Percentiles rank a stretch among this genome's conserved stretches.
Evolutionary conservation across 2,329 filamentous ascomycete genomes (phyloP).

Genomic region (Ophiostoma himal-ulmi): DNA sequence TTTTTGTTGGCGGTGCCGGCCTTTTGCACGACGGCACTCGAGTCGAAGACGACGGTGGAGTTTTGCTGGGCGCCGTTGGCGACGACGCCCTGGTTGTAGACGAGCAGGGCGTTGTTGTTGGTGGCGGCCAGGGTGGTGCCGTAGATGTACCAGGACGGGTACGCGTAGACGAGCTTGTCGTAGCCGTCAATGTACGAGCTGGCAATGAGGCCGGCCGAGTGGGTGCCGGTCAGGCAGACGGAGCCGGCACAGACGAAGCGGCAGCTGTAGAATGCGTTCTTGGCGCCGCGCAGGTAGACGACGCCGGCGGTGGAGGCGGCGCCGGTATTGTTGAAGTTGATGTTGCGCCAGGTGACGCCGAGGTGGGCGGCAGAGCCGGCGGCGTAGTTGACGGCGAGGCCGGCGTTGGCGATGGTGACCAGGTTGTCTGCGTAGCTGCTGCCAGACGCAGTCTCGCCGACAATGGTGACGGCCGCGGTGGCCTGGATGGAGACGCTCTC

Average conservation of each 20-base stretch:
- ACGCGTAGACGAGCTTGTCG: slow-evolving; percentile 40
- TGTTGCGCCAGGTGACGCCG: slow-evolving; percentile 32
- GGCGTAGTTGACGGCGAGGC: slow-evolving; percentile 20
- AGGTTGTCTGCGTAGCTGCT: slow-evolving; percentile 16
- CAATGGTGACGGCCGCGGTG: slow-evolving; percentile 9
- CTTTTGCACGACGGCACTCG: slow-evolving; percentile 35
- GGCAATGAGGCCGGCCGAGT: slow-evolving; percentile 37
- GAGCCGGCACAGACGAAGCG: slow-evolving; percentile 38
- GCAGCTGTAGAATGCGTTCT: slow-evolving; percentile 42
- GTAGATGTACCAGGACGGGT: slow-evolving; percentile 39
- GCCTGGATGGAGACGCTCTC: slow-evolving; percentile 36
- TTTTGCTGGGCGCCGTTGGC: slow-evolving; percentile 31
- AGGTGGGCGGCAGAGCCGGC: slow-evolving; percentile 25
- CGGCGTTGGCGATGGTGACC: neutral
- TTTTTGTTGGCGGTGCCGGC: slow-evolving; percentile 34
- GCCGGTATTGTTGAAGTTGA: slow-evolving; percentile 37
- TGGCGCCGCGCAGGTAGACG: slow-evolving; percentile 34
- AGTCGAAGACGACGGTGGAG: slow-evolving; percentile 40
- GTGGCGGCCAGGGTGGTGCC: slow-evolving; percentile 39
- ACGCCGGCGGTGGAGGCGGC: slow-evolving; percentile 30
- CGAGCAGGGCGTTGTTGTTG: slow-evolving; percentile 32
- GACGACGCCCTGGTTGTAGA: slow-evolving; percentile 33
- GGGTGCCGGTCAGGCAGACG: slow-evolving; percentile 29
- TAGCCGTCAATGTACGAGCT: slow-evolving; percentile 42
- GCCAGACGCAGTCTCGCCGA: neutral